These are phyloP conservation scores for Dothideomycetidae sp. DNA, from an alignment of 2,329 filamentous ascomycete genomes.

Conservation along the genomic window DNA sequence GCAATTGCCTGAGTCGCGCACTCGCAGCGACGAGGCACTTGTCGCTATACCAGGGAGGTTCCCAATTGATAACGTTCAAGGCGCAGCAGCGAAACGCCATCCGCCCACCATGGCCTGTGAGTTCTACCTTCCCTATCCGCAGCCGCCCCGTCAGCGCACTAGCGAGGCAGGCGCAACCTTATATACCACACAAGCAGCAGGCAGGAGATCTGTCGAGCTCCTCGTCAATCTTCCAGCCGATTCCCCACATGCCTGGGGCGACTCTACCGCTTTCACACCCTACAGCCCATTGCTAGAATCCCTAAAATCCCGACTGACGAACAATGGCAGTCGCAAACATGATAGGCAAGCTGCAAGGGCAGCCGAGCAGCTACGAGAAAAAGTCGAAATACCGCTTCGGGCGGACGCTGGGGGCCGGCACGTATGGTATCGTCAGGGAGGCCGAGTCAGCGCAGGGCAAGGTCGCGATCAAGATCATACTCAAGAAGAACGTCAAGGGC, in stretches of 20 bases:
- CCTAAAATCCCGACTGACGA: conserved; percentile 1
- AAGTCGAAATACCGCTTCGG: conserved; percentile 93
- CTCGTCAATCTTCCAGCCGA: too few species aligned
- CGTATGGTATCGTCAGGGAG: conserved; percentile 95
- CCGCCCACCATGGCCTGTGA: neutral
- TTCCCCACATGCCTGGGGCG: too few species aligned
- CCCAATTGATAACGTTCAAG: too few species aligned
- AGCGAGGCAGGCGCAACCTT: neutral
- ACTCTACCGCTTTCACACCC: neutral
- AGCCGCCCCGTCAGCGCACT: too few species aligned
- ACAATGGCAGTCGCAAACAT: conserved; percentile 59
- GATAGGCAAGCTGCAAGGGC: conserved; percentile 90
- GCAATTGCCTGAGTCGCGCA: neutral
- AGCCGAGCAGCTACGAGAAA: conserved; percentile 97
- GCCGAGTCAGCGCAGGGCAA: conserved; percentile 73
- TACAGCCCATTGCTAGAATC: neutral
- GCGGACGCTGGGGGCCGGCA: conserved; percentile 84
- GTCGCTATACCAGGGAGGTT: too few species aligned
- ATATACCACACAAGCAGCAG: too few species aligned
- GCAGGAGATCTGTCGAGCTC: too few species aligned
- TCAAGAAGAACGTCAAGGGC: conserved; percentile 98
- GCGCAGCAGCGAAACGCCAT: neutral
- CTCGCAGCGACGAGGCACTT: too few species aligned
- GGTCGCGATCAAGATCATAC: conserved; percentile 95
- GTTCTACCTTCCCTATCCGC: neutral